Conservation (phyloP, 495 filamentous ascomycete species). For the Penicillium coprophilum region DNA sequence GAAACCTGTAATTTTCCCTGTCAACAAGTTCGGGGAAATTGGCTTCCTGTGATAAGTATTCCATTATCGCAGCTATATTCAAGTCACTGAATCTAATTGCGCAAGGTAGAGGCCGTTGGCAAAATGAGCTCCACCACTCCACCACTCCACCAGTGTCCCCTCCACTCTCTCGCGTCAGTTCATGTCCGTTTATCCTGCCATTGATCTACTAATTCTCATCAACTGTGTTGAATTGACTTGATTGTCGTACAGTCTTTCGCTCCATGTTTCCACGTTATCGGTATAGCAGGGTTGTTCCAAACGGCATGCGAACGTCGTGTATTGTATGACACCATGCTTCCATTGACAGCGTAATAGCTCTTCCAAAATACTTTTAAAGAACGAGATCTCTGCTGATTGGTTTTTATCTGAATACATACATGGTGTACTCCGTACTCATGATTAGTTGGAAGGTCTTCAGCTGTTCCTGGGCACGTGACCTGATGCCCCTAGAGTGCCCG, state of each 20-base stretch:
- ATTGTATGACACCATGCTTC: not conserved
- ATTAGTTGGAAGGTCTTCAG: not conserved
- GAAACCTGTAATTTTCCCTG: not conserved
- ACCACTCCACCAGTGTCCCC: not conserved
- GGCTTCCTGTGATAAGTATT: not conserved
- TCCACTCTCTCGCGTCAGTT: not conserved
- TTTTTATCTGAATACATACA: not conserved
- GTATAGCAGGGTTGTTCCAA: not conserved
- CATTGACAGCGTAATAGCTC: not conserved
- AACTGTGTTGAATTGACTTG: no score
- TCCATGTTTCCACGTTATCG: not conserved
- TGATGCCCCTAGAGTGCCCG: no score
- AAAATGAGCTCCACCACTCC: conserved; percentile 1
- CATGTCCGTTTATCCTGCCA: no score
- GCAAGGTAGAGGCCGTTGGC: no score
- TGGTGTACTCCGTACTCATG: not conserved
- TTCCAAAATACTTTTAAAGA: not conserved
- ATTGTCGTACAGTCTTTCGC: no score
- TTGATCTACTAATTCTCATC: no score
- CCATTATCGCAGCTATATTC: not conserved
- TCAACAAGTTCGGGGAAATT: no score
- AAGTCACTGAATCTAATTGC: not conserved
- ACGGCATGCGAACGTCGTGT: not conserved
- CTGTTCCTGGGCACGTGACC: not conserved
- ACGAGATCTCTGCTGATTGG: not conserved